Conservation (phyloP, 768 basidiomycete genomes). For the Boletellus sp. region DNA sequence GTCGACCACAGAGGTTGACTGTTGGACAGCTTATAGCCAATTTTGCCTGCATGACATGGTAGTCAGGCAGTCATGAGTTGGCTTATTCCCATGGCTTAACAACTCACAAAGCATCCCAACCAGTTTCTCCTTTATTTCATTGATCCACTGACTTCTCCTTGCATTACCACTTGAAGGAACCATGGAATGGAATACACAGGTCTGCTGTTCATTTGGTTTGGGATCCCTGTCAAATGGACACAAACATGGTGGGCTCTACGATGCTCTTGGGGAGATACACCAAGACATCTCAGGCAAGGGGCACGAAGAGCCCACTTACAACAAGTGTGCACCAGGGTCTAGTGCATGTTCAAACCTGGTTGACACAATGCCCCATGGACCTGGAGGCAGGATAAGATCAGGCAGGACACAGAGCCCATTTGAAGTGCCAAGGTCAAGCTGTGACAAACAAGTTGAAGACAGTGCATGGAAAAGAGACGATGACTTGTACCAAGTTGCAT, state of each 20-base stretch:
- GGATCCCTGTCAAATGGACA: background rate
- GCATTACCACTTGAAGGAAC: background rate
- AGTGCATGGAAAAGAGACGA: background rate
- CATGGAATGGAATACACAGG: background rate
- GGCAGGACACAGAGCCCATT: background rate
- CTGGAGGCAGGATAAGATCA: background rate
- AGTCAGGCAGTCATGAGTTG: background rate
- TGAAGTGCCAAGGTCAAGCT: background rate
- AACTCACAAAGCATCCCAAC: slow-evolving; percentile 10
- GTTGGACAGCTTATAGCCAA: background rate
- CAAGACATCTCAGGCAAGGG: too few relatives aligned
- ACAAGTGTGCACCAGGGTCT: too few relatives aligned
- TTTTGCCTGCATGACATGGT: background rate
- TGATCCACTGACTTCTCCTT: background rate
- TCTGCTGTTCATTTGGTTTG: background rate
- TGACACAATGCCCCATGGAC: background rate
- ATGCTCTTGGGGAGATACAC: background rate
- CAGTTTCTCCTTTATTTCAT: slow-evolving; percentile 1
- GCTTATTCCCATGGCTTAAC: background rate
- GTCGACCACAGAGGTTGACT: slow-evolving; percentile 11
- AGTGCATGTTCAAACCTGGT: background rate
- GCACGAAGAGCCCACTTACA: background rate
- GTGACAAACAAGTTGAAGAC: background rate
- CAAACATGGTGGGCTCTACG: background rate
- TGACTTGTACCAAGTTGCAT: background rate